Conservation (phyloP, 441 rosid species). For the Populus trichocarpa region DNA sequence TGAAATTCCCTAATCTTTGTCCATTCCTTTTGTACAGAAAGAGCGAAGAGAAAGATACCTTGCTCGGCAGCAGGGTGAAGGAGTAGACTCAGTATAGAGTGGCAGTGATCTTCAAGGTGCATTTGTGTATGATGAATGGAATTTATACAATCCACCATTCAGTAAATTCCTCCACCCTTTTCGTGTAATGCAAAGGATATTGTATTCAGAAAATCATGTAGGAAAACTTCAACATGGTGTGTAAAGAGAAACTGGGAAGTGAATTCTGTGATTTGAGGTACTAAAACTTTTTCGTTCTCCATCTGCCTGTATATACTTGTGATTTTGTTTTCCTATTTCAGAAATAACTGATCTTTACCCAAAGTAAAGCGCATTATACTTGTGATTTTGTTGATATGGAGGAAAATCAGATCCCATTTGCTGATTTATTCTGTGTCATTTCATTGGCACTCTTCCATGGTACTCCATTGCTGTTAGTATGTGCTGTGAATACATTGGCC, state of each 20-base stretch:
- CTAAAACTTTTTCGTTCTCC: conserved; percentile 16
- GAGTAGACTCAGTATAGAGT: conserved; percentile 41
- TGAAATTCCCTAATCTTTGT: neutral
- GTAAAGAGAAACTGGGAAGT: conserved; percentile 25
- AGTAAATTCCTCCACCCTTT: conserved; percentile 22
- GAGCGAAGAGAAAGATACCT: conserved; percentile 61
- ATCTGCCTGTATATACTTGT: conserved; percentile 30
- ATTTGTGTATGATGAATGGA: neutral
- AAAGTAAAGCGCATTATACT: neutral
- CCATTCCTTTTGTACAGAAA: conserved; percentile 30
- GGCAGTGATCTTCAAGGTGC: conserved; percentile 13
- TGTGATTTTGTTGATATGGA: neutral
- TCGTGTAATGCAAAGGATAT: conserved; percentile 18
- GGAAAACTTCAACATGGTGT: conserved; percentile 21
- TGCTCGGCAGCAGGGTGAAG: conserved; percentile 48
- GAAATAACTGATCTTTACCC: conserved; percentile 7
- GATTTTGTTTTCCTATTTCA: conserved; percentile 13
- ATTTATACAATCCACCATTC: conserved; percentile 13
- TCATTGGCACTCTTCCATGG: neutral
- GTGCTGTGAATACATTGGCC: neutral
- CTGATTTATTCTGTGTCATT: no score
- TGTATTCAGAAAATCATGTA: conserved; percentile 16
- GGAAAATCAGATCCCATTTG: neutral
- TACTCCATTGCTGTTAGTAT: neutral
- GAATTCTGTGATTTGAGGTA: conserved; percentile 26